Conservation (phyloP, 148 eudicot species). For the Rhododendron kiyosumense region DNA sequence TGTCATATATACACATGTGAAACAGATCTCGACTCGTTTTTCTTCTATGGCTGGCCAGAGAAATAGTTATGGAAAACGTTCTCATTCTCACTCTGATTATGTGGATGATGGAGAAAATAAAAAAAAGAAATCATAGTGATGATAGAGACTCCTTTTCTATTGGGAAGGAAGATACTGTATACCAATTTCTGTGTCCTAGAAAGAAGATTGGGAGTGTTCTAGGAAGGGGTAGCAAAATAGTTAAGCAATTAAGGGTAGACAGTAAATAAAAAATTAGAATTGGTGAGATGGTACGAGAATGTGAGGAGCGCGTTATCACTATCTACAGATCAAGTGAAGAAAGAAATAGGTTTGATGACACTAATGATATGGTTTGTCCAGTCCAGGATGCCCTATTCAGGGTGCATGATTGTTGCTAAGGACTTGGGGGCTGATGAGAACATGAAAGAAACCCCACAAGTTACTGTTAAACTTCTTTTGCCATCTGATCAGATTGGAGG, state of each 20-base stretch:
- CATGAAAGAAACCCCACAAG: conserved; percentile 48
- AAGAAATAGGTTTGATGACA: conserved; percentile 60
- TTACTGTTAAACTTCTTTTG: conserved; percentile 71
- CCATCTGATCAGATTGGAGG: conserved; percentile 98
- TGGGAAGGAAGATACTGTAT: conserved; percentile 82
- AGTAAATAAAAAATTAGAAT: conserved; percentile 83
- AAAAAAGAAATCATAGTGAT: conserved; percentile 59
- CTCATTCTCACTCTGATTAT: conserved; percentile 59
- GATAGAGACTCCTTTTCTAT: conserved; percentile 60
- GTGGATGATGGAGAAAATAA: conserved; percentile 65
- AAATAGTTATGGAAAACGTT: conserved; percentile 67
- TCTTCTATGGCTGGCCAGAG: conserved; percentile 80
- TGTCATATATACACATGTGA: neutral
- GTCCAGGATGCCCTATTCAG: conserved; percentile 87
- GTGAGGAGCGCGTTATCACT: conserved; percentile 81
- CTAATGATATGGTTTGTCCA: conserved; percentile 65
- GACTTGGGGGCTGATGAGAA: conserved; percentile 54
- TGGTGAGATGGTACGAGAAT: conserved; percentile 81
- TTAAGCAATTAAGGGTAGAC: conserved; percentile 76
- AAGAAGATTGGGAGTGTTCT: conserved; percentile 91
- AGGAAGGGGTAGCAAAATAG: conserved; percentile 96
- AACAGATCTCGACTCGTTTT: conserved; percentile 8
- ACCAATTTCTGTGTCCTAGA: conserved; percentile 79
- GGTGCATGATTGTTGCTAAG: conserved; percentile 88
- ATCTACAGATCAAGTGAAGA: conserved; percentile 80